Evolutionary conservation across 768 basidiomycete genomes (phyloP).

Genomic region (Pulveroboletus sp.): DNA sequence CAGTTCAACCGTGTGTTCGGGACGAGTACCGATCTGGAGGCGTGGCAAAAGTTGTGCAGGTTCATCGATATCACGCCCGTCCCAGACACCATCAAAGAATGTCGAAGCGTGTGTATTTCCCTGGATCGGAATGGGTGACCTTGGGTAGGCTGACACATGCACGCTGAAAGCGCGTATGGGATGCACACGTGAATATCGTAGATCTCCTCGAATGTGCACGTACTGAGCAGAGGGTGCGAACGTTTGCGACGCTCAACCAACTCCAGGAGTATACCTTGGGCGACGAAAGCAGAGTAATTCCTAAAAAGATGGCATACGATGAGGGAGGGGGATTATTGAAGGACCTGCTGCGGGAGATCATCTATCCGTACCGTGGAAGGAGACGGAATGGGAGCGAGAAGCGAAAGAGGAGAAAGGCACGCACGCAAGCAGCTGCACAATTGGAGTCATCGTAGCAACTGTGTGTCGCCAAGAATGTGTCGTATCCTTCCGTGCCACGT

Average conservation of each 20-base stretch:
- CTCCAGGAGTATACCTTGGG: slow-evolving; percentile 30
- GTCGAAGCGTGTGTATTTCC: no score
- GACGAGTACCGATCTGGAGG: no score
- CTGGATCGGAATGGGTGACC: no score
- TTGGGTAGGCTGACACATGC: neutral
- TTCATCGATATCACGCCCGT: no score
- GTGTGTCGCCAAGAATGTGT: no score
- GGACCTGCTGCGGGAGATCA: slow-evolving; percentile 25
- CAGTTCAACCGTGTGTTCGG: no score
- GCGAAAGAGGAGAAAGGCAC: slow-evolving; percentile 14
- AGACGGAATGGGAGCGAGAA: slow-evolving; percentile 20
- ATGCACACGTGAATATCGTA: slow-evolving; percentile 33
- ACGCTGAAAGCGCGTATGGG: slow-evolving; percentile 18
- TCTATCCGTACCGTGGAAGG: slow-evolving; percentile 15
- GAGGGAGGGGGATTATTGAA: no score
- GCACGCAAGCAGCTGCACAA: neutral
- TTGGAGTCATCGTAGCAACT: no score
- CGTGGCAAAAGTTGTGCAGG: no score
- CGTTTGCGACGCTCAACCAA: slow-evolving; percentile 22
- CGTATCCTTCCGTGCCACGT: no score
- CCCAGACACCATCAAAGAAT: no score
- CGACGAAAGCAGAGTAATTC: slow-evolving; percentile 21
- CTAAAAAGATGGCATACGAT: slow-evolving; percentile 26
- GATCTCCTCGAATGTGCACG: slow-evolving; percentile 27
- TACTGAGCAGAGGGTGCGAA: slow-evolving; percentile 14